Evolutionary conservation across 129 eudicot species (phyloP).

Genomic region (Artemisia tridentata): DNA sequence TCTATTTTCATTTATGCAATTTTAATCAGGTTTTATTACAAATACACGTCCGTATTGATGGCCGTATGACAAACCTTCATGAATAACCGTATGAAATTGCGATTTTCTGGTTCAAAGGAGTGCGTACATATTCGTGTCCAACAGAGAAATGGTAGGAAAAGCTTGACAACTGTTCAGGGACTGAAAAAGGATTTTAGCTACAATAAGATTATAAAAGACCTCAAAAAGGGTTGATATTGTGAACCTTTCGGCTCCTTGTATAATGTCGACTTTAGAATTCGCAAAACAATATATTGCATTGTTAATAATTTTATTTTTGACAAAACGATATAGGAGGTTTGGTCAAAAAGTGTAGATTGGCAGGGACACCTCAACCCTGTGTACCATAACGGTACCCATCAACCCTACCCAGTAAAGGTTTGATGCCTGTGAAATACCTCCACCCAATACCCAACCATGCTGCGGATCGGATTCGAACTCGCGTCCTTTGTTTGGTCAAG

Average conservation of each 20-base stretch:
- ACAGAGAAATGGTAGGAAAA: slow-evolving; percentile 76
- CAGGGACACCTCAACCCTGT: no score
- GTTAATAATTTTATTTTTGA: not conserved
- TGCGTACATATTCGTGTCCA: slow-evolving; percentile 73
- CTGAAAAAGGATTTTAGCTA: slow-evolving; percentile 78
- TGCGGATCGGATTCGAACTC: no score
- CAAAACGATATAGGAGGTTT: no score
- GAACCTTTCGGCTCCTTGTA: not conserved
- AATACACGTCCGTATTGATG: slow-evolving; percentile 41
- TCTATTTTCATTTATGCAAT: no score
- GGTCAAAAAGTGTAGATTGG: no score
- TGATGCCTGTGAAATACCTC: no score
- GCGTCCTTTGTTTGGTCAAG: no score
- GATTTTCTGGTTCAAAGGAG: slow-evolving; percentile 56
- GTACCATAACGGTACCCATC: no score
- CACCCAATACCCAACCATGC: no score
- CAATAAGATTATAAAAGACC: slow-evolving; percentile 76
- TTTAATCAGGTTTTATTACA: not conserved
- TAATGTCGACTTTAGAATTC: not conserved
- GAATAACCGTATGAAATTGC: slow-evolving; percentile 32
- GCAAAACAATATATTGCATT: not conserved
- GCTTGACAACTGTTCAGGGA: slow-evolving; percentile 85
- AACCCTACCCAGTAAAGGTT: no score
- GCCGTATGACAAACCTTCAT: slow-evolving; percentile 82
- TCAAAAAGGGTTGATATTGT: slow-evolving; percentile 52